Conservation (phyloP, 2,329 filamentous ascomycete genomes). For the Paecilomyces sp. region DNA sequence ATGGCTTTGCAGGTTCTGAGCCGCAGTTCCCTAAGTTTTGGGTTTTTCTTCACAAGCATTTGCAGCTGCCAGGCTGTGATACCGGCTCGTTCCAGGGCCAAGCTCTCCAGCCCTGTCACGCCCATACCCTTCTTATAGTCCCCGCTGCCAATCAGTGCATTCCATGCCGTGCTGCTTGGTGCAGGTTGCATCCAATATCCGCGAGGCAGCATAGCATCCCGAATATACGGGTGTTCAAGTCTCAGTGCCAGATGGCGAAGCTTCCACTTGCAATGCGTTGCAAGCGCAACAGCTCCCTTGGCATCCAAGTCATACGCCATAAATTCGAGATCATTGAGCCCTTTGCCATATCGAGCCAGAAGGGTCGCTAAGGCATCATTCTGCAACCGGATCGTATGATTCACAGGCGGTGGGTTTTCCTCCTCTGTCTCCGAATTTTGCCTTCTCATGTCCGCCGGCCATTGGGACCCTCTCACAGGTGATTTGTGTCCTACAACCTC, state of each 20-base stretch:
- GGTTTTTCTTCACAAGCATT: conserved; percentile 24
- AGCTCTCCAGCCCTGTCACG: conserved; percentile 17
- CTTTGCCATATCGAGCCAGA: conserved; percentile 16
- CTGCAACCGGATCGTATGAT: conserved; percentile 17
- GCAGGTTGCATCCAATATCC: conserved; percentile 21
- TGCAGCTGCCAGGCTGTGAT: conserved; percentile 27
- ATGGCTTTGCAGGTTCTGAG: conserved; percentile 25
- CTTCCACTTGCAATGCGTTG: conserved; percentile 11
- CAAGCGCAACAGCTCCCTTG: conserved; percentile 19
- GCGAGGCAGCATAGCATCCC: conserved; percentile 20
- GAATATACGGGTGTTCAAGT: conserved; percentile 27
- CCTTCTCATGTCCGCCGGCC: conserved; percentile 1
- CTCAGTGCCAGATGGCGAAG: conserved; percentile 26
- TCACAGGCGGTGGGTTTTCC: conserved; percentile 4
- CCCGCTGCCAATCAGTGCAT: conserved; percentile 23
- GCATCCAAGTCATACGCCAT: conserved; percentile 24
- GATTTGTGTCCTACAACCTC: background rate
- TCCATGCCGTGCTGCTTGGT: conserved; percentile 22
- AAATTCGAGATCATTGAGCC: conserved; percentile 22
- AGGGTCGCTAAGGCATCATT: conserved; percentile 17
- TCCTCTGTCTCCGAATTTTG: background rate
- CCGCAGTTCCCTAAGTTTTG: conserved; percentile 18
- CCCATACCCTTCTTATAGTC: conserved; percentile 10
- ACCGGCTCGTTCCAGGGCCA: conserved; percentile 25
- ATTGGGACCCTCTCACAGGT: conserved; percentile 1